Percentiles rank a stretch among this genome's conserved stretches.
Evolutionary conservation across 2,329 filamentous ascomycete genomes (phyloP).

Genomic region (Dactylellina cionopaga): DNA sequence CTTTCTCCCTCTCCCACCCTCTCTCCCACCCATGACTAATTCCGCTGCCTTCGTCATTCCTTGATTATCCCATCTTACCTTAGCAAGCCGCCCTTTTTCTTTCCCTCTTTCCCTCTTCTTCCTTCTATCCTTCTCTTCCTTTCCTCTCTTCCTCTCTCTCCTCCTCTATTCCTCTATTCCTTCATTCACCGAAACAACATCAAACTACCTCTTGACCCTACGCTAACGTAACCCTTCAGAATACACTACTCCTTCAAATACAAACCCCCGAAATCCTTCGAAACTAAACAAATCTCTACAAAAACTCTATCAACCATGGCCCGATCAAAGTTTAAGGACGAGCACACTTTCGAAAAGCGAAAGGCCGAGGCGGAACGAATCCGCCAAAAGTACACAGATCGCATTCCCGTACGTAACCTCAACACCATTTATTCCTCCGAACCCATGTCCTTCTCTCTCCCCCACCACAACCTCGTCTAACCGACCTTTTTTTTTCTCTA

Average conservation of each 20-base stretch:
- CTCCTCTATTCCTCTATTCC: slow-evolving; percentile 45
- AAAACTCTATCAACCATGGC: slow-evolving; percentile 70
- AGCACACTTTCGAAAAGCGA: slow-evolving; percentile 99
- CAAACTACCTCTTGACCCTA: slow-evolving; percentile 23
- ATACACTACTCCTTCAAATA: slow-evolving; percentile 30
- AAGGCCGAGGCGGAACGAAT: slow-evolving; percentile 99
- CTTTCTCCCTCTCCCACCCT: slow-evolving; percentile 4
- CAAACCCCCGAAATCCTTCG: slow-evolving; percentile 53
- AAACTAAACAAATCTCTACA: slow-evolving; percentile 55
- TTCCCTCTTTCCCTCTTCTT: slow-evolving; percentile 56
- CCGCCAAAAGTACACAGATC: slow-evolving; percentile 97
- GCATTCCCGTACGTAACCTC: slow-evolving; percentile 83
- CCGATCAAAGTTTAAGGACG: slow-evolving; percentile 99
- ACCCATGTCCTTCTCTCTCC: too few relatives aligned
- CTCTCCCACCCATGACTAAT: slow-evolving; percentile 49
- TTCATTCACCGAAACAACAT: slow-evolving; percentile 51
- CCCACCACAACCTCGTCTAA: slow-evolving; percentile 55
- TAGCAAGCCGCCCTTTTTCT: slow-evolving; percentile 42
- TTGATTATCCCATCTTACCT: slow-evolving; percentile 31
- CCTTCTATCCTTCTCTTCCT: slow-evolving; percentile 58
- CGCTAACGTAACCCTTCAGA: slow-evolving; percentile 41
- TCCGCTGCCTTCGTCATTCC: slow-evolving; percentile 49
- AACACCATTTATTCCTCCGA: slow-evolving; percentile 56
- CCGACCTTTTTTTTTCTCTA: slow-evolving; percentile 51
- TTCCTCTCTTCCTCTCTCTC: slow-evolving; percentile 54